Evolutionary conservation across 2,329 filamentous ascomycete genomes (phyloP).

Genomic region (Rhynchosporium graminicola): DNA sequence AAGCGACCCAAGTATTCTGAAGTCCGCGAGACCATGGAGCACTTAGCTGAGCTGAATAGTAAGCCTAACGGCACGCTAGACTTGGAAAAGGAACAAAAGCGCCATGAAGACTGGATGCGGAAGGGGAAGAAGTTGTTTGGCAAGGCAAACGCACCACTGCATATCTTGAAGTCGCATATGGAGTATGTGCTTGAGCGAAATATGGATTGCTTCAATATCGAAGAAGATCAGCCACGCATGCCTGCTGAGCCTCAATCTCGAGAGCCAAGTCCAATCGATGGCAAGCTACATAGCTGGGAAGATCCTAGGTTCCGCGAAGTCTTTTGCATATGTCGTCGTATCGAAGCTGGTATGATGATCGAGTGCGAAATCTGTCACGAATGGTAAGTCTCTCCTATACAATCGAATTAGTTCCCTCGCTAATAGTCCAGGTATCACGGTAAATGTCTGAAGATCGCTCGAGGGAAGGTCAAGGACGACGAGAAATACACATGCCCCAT

Average conservation of each 20-base stretch:
- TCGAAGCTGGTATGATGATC: conserved; percentile 99
- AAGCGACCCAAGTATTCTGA: conserved; percentile 86
- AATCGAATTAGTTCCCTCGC: neutral
- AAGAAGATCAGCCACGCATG: conserved; percentile 78
- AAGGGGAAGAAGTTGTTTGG: conserved; percentile 97
- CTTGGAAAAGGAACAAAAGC: conserved; percentile 89
- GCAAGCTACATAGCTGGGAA: conserved; percentile 56
- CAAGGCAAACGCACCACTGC: conserved; percentile 94
- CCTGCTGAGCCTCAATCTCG: conserved; percentile 91
- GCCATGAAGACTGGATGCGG: conserved; percentile 99
- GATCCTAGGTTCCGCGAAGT: conserved; percentile 72
- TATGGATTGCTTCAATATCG: conserved; percentile 84
- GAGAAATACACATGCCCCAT: conserved; percentile 98
- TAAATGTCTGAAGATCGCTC: conserved; percentile 95
- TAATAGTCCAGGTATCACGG: conserved; percentile 76
- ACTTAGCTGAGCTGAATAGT: conserved; percentile 84
- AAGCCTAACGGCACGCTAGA: conserved; percentile 90
- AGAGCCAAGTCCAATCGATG: conserved; percentile 65
- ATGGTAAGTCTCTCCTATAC: conserved; percentile 62
- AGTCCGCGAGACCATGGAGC: conserved; percentile 86
- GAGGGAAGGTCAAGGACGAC: conserved; percentile 96
- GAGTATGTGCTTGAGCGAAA: conserved; percentile 91
- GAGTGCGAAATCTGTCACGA: conserved; percentile 98
- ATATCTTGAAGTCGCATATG: conserved; percentile 94
- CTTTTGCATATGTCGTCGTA: conserved; percentile 92